Percentiles rank a stretch among this genome's conserved stretches.
These are phyloP conservation scores for Aphanomyces astaci DNA, from an alignment of 352 stramenopile genomes.

Conservation along the genomic window DNA sequence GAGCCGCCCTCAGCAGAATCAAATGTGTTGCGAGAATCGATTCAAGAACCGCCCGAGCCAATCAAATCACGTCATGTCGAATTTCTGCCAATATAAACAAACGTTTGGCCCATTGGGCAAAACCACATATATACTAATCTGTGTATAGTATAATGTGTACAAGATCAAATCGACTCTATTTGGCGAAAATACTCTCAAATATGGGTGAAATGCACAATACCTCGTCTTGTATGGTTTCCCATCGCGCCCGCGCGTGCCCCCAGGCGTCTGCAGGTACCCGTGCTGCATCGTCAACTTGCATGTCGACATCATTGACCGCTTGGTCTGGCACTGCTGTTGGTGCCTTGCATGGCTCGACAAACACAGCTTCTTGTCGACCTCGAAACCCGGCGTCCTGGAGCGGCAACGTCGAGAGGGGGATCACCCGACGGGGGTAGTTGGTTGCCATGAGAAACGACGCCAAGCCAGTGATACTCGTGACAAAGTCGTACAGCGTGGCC, in stretches of 20 bases:
- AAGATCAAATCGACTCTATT: no score
- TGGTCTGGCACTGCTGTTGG: slow-evolving; percentile 27
- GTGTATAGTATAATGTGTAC: no score
- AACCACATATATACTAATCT: no score
- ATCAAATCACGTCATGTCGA: no score
- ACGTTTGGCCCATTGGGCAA: no score
- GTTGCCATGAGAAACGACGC: slow-evolving; percentile 10
- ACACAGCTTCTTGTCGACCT: slow-evolving; percentile 54
- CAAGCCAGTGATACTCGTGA: not conserved
- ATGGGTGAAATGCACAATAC: slow-evolving; percentile 8
- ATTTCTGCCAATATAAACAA: no score
- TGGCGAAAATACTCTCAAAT: no score
- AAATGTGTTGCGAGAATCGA: no score
- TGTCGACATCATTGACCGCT: not conserved
- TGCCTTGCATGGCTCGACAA: slow-evolving; percentile 36
- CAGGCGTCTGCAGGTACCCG: slow-evolving; percentile 27
- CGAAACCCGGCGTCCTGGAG: slow-evolving; percentile 48
- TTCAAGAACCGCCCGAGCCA: no score
- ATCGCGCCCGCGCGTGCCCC: slow-evolving; percentile 34
- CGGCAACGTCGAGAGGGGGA: slow-evolving; percentile 34
- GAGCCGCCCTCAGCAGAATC: no score
- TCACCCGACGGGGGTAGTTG: slow-evolving; percentile 56
- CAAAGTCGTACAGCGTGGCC: not conserved
- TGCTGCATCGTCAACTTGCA: not conserved
- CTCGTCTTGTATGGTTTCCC: slow-evolving; percentile 52